Base-by-base conservation (phyloP, 306 rosid species). In the Rosa lucieae region DNA sequence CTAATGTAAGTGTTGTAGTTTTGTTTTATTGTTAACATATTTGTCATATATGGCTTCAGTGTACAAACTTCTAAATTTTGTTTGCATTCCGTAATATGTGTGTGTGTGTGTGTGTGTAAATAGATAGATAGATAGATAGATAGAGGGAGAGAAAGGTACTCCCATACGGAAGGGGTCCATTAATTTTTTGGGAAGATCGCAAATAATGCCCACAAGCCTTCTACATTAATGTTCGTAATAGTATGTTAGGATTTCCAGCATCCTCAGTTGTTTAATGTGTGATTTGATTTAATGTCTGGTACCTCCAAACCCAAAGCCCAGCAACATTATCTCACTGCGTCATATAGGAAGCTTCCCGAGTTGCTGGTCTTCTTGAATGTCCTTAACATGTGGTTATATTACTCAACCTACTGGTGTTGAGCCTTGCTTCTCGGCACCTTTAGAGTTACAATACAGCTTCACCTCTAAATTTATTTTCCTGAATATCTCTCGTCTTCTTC, bases 1-100 rank as follows among this genome's bases (percentile, higher is more conserved):
- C 43, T 21, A 58, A 74, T 74, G 78, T 74, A 43, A 74, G 78
- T 74, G 9, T 40, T 73, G 12, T 37, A 8, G 20, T 73, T 52
- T 51, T 32, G 15, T 51, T 72, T 17, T 5, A 10, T 15, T 15
- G 62, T 17, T 18, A 51, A 56, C 5, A 20, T 39, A 67, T 8
- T 10, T 35, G 5, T 21, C 29, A 6, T 13, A 12, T 11, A 56
- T 21, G 8, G 40, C 52, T 56, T 74, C 0, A 1, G 6, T 52
- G 18, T 29, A n/a, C 49, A 37, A 53, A 14, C 56, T 14, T 39
- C 15, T 20, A 37, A 37, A 8, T 74, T 40, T 13, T 21, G 52
- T 43, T 74, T 40, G 42, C 37, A 3, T 23, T 56, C 32, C 23
- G 37, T 32, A 32, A 32, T 32, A 2, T 2, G 37, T 32, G 37